Conservation (phyloP, 331 rosid genomes). For the Rhamnella rubrinervis region DNA sequence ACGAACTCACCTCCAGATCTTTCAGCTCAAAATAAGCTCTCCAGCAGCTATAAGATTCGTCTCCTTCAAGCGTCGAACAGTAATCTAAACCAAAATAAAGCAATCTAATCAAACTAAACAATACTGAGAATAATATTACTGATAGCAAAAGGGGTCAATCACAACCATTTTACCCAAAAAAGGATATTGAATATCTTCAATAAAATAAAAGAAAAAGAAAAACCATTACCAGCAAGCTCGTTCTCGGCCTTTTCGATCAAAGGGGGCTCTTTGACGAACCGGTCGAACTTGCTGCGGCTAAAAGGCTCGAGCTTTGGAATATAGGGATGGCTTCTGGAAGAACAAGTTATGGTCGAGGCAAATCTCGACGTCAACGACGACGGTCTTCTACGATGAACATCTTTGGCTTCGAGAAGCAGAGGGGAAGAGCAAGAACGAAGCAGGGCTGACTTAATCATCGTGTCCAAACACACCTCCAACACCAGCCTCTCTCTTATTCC, state of each 20-base stretch:
- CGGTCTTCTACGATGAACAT: slow-evolving; percentile 19
- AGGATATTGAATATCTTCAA: background rate
- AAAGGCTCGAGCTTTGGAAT: slow-evolving; percentile 81
- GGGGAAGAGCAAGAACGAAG: slow-evolving; percentile 42
- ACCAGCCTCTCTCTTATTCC: background rate
- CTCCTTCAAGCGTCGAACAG: slow-evolving; percentile 85
- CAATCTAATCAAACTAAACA: slow-evolving; percentile 1
- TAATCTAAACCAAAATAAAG: slow-evolving; percentile 46
- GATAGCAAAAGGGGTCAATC: background rate
- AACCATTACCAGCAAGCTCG: slow-evolving; percentile 47
- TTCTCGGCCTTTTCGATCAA: slow-evolving; percentile 61
- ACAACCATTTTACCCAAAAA: background rate
- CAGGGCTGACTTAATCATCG: slow-evolving; percentile 42
- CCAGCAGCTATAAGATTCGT: slow-evolving; percentile 85
- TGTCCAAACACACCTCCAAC: slow-evolving; percentile 10
- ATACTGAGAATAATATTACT: background rate
- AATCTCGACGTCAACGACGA: slow-evolving; percentile 16
- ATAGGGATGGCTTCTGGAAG: slow-evolving; percentile 46
- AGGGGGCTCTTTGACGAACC: slow-evolving; percentile 53
- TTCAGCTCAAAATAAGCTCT: slow-evolving; percentile 86
- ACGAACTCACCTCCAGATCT: slow-evolving; percentile 62
- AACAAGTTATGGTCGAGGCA: slow-evolving; percentile 33
- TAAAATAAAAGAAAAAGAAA: background rate
- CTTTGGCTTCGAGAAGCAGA: slow-evolving; percentile 32
- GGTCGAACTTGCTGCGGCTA: slow-evolving; percentile 57